Evolutionary conservation across 768 basidiomycete genomes (phyloP).

Genomic region (Exsudoporus frostii): DNA sequence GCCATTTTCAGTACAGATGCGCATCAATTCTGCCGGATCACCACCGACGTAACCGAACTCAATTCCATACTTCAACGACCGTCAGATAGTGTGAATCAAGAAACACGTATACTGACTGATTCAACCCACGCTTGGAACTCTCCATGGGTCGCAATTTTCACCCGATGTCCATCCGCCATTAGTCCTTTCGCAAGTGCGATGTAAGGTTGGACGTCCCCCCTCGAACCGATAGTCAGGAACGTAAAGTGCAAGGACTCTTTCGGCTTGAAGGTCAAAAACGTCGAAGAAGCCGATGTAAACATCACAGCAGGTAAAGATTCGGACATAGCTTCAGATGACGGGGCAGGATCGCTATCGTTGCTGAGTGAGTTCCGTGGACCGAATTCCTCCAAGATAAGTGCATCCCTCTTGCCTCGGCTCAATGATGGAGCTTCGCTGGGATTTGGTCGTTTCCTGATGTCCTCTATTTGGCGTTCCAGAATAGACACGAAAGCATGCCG

Average conservation of each 20-base stretch:
- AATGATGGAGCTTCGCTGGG: slow-evolving; percentile 42
- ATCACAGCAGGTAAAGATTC: slow-evolving; percentile 85
- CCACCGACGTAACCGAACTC: slow-evolving; percentile 94
- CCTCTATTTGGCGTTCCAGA: slow-evolving; percentile 80
- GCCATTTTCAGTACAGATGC: slow-evolving; percentile 97
- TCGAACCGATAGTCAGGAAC: slow-evolving; percentile 92
- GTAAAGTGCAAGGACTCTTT: slow-evolving; percentile 83
- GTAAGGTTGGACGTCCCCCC: slow-evolving; percentile 98
- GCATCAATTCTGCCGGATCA: slow-evolving; percentile 96
- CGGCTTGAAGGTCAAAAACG: slow-evolving; percentile 96
- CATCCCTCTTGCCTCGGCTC: slow-evolving; percentile 60
- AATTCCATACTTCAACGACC: slow-evolving; percentile 74
- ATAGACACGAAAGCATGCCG: slow-evolving; percentile 74
- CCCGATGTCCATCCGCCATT: slow-evolving; percentile 84
- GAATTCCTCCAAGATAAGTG: slow-evolving; percentile 82
- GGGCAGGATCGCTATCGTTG: slow-evolving; percentile 40
- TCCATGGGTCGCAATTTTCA: slow-evolving; percentile 90
- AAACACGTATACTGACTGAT: slow-evolving; percentile 55
- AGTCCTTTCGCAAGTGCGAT: slow-evolving; percentile 93
- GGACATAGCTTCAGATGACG: slow-evolving; percentile 53
- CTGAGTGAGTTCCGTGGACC: slow-evolving; percentile 46
- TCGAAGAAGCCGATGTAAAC: slow-evolving; percentile 95
- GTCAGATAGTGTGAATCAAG: slow-evolving; percentile 3
- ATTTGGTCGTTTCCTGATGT: slow-evolving; percentile 48
- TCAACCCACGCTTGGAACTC: slow-evolving; percentile 96